A percentile compares a stretch with the other conserved stretches of the same genome.
phyloP scores from a whole-genome alignment of 164 flowering plant species.

The Brasenia schreberi region DNA sequence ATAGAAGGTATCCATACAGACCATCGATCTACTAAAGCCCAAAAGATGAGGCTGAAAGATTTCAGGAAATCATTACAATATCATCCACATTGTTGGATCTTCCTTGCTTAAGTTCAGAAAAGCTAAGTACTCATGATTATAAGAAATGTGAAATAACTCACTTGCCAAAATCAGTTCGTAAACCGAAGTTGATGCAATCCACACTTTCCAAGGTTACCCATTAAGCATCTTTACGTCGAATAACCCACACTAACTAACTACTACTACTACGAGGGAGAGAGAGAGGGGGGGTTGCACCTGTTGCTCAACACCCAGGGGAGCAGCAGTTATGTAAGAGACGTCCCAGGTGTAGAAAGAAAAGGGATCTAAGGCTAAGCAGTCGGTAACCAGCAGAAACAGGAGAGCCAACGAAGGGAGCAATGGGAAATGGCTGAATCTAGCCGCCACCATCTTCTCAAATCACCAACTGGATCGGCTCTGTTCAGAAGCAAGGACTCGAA shows the following conservation, averaged over 20 bases:
- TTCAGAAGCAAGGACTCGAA: background rate
- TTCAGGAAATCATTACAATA: background rate
- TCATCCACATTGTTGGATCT: background rate
- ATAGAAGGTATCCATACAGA: background rate
- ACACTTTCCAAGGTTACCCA: too few species aligned
- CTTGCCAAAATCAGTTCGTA: background rate
- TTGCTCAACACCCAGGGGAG: constrained; percentile 3
- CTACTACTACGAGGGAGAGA: background rate
- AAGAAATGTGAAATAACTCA: background rate
- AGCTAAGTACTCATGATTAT: background rate
- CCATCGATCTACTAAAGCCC: background rate
- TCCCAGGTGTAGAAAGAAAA: background rate
- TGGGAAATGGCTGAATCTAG: constrained; percentile 7
- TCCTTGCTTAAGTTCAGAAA: background rate
- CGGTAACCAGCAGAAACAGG: constrained; percentile 14
- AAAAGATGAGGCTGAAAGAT: too few species aligned
- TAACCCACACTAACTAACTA: background rate
- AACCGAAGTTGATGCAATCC: background rate
- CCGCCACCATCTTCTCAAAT: constrained; percentile 12
- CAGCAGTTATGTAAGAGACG: constrained; percentile 2
- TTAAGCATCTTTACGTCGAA: background rate
- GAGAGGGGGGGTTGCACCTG: background rate
- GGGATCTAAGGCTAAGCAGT: background rate
- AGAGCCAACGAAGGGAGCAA: constrained; percentile 7
- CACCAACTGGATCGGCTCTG: background rate